Evolutionary conservation across 1,139 yeast species (phyloP), one percentile per base, ranked within the genome.

Genomic region (Zygotorulaspora mrakii): DNA sequence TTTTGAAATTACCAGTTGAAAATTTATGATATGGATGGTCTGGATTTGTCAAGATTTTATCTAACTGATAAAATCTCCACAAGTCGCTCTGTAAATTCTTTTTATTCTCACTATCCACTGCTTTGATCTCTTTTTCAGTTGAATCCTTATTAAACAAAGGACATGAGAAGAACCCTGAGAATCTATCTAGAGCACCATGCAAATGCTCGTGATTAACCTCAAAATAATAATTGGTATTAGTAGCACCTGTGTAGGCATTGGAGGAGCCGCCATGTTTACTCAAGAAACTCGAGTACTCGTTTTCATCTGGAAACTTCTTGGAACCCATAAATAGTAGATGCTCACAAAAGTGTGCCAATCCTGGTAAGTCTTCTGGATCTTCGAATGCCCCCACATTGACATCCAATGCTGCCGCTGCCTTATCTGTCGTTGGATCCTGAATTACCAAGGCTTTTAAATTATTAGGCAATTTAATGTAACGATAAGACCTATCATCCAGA

Each of bases 301-400:
- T 88, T 62, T 91, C 98, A 45, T 74, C 71, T 0, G 98, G 98
- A 56, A 82, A 91, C 64, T 88, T 89, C 52, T 76, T 71, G 3
- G 97, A 89, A n/a, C 98, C 98, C 96, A 91, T 87, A 62, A 91
- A 91, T 46, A 91, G 69, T 51, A 91, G 70, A 65, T 91, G 98
- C 66, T 91, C 98, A 65, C 96, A 88, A 63, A 91, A 91, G 65
- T 91, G 98, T 2, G 98, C 98, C 47, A 91, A 69, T 1, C 98
- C 98, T 2, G 89, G 82, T 21, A 87, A 63, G 20, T 72, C 69
- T 37, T 73, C 70, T 12, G 85, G 86, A 57, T 91, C 97, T 37
- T 84, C 76, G 60, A 82, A 85, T 3, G 96, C 75, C 13, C 98
- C 98, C 17, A 88, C 91, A 54, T 85, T 79, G 23, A 91, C 97